Evolutionary conservation across 2,329 filamentous ascomycete species (phyloP).

Genomic region (Aspergillus sergii): DNA sequence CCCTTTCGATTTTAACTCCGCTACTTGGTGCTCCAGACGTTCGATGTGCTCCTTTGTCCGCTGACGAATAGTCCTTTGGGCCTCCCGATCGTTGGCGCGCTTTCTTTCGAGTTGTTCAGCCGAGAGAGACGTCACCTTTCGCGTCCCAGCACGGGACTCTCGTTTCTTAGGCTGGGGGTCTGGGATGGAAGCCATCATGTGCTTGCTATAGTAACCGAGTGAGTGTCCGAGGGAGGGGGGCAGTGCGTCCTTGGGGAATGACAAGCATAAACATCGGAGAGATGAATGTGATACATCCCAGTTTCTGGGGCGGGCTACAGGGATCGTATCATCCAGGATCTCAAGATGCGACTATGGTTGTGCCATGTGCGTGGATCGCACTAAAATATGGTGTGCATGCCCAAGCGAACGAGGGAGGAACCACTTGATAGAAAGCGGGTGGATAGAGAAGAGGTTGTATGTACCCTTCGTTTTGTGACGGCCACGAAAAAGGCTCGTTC

Average conservation of each 20-base stretch:
- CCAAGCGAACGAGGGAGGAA: conserved; percentile 10
- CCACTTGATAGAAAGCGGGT: conserved; percentile 15
- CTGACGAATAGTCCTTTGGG: conserved; percentile 61
- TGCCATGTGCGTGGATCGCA: conserved; percentile 27
- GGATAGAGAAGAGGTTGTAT: conserved; percentile 16
- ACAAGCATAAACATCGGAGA: conserved; percentile 10
- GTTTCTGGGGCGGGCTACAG: conserved; percentile 11
- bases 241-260: conserved; percentile 13
- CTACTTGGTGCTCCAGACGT: conserved; percentile 56
- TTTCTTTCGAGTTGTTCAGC: conserved; percentile 62
- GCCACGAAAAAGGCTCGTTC: conserved; percentile 4
- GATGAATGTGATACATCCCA: conserved; percentile 19
- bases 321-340: conserved; percentile 10
- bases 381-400: conserved; percentile 20
- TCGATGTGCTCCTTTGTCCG: conserved; percentile 63
- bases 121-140: conserved; percentile 60
- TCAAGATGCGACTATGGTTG: conserved; percentile 22
- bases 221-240: not conserved
- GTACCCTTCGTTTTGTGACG: conserved; percentile 11
- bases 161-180: conserved; percentile 32
- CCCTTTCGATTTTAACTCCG: conserved; percentile 53
- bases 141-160: conserved; percentile 57
- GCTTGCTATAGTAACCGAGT: conserved; percentile 2
- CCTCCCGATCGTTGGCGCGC: conserved; percentile 62
- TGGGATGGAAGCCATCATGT: conserved; percentile 29